phyloP scores from a whole-genome alignment of 345 rosid species.

The Hypericum perforatum region DNA sequence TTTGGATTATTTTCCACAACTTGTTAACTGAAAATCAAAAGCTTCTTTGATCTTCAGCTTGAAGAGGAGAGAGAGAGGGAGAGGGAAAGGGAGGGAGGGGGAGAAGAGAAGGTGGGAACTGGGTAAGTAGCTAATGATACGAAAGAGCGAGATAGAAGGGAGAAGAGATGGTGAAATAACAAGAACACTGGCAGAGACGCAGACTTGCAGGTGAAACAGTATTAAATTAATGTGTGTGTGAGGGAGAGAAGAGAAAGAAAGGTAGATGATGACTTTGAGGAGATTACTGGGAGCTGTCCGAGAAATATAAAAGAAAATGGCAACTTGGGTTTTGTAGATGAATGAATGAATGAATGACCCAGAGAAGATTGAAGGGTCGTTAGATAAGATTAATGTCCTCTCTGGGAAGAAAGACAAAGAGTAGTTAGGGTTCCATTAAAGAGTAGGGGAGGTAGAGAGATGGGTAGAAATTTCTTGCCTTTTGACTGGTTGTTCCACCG shows the following conservation, averaged over 20 bases:
- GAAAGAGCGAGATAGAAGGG: conserved; percentile 10
- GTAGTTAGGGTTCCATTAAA: not conserved
- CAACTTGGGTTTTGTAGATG: not conserved
- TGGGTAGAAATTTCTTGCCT: conserved; percentile 2
- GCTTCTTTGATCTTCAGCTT: conserved; percentile 1
- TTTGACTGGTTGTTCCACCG: conserved; percentile 94
- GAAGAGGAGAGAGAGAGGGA: conserved; percentile 10
- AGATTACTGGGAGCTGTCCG: conserved; percentile 15
- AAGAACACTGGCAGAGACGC: conserved; percentile 12
- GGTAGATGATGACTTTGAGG: conserved; percentile 42
- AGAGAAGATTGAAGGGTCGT: conserved; percentile 35
- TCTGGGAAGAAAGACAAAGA: conserved; percentile 3
- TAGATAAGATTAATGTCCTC: conserved; percentile 9
- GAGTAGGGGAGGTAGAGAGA: not conserved
- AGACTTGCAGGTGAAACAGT: conserved; percentile 21
- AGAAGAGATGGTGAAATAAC: conserved; percentile 4
- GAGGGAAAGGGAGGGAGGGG: conserved; percentile 6
- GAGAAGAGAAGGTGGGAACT: conserved; percentile 9
- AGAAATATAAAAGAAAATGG: conserved; percentile 11
- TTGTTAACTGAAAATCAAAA: conserved; percentile 23
- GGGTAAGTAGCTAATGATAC: not conserved
- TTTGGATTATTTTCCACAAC: too few relatives aligned
- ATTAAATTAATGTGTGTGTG: not conserved
- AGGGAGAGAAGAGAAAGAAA: conserved; percentile 4
- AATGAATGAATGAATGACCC: not conserved